Evolutionary conservation across 352 stramenopile genomes (phyloP).

Genomic region (Phytopythium boreale): DNA sequence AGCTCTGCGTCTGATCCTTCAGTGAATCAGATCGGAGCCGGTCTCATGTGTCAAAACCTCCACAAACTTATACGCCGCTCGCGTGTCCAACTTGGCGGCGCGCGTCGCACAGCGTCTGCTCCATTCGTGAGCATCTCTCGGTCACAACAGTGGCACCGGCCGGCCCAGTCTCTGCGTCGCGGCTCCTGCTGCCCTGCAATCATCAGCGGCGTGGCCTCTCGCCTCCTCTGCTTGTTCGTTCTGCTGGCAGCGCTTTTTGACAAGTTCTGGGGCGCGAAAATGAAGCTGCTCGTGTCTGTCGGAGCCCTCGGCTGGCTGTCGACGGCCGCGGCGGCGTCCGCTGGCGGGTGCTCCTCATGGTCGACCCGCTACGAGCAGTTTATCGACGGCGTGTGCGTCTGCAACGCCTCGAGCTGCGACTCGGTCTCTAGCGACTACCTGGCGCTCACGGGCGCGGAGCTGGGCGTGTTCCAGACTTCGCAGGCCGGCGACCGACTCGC

Average conservation of each 20-base stretch:
- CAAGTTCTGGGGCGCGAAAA: background rate
- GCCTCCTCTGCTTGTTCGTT: background rate
- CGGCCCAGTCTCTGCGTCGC: background rate
- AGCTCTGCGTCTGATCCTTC: background rate
- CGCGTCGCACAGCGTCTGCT: constrained; percentile 1
- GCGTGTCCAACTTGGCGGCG: background rate
- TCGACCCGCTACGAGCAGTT: constrained; percentile 39
- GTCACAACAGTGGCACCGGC: background rate
- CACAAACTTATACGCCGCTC: background rate
- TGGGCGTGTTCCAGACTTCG: constrained; percentile 46
- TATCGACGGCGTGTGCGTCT: constrained; percentile 51
- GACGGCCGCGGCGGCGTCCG: background rate
- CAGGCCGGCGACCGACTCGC: constrained; percentile 44
- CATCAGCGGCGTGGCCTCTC: background rate
- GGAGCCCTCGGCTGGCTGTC: background rate
- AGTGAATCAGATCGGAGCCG: constrained; percentile 1
- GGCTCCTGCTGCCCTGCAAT: background rate
- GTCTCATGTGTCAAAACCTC: background rate
- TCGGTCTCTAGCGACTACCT: constrained; percentile 45
- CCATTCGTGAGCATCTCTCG: background rate
- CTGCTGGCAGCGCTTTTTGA: background rate
- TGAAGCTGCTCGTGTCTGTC: background rate
- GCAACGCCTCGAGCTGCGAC: constrained; percentile 47
- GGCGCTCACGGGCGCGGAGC: constrained; percentile 27
- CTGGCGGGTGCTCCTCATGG: constrained; percentile 26